Evolutionary conservation across 1,139 yeast species (phyloP).

Genomic region (Kodamaea fungicola): DNA sequence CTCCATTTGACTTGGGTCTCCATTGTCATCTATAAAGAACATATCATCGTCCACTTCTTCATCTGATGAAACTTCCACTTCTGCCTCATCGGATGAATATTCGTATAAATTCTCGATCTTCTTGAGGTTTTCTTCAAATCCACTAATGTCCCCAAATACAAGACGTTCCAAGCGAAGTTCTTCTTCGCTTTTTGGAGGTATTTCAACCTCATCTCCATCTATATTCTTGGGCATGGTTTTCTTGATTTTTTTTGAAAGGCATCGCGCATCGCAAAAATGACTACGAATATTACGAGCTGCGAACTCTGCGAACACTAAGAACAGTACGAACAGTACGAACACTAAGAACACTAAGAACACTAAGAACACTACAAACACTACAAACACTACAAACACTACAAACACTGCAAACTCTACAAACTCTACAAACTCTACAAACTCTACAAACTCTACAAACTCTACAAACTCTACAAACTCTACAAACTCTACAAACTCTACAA

Average conservation of each 20-base stretch:
- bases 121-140: slow-evolving; percentile 67
- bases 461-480: no score
- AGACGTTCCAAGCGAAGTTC: slow-evolving; percentile 74
- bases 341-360: no score
- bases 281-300: no score
- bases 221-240: slow-evolving; percentile 20
- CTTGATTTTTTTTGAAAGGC: slow-evolving; percentile 1
- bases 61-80: slow-evolving; percentile 27
- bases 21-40: slow-evolving; percentile 54
- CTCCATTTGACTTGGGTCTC: slow-evolving; percentile 22
- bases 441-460: no score
- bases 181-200: slow-evolving; percentile 77
- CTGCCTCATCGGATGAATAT: slow-evolving; percentile 43
- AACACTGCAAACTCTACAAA: no score
- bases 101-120: slow-evolving; percentile 55
- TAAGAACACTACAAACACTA: no score
- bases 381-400: no score
- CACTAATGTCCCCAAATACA: slow-evolving; percentile 86
- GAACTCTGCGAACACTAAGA: not conserved
- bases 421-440: no score
- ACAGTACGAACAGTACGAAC: no score
- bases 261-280: not conserved
- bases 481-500: no score
- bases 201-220: slow-evolving; percentile 29
- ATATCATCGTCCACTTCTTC: slow-evolving; percentile 54